phyloP scores from a whole-genome alignment of 345 rosid species.

The Salix brachista region DNA sequence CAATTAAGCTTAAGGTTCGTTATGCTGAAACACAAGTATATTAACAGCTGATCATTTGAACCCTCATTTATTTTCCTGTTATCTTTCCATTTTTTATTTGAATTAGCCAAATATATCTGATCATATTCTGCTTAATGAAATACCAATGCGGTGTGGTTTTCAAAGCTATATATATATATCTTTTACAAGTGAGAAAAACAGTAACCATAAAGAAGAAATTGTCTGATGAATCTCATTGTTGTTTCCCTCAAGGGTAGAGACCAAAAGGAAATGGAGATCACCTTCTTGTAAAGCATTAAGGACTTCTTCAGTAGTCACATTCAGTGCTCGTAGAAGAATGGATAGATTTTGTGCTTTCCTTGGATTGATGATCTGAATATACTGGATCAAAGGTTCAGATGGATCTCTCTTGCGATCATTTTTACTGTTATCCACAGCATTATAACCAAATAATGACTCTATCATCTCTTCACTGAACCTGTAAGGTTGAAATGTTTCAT shows the following conservation, averaged over 20 bases:
- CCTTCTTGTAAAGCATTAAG: slow-evolving; percentile 26
- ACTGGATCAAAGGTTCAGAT: slow-evolving; percentile 11
- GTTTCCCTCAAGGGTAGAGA: neutral
- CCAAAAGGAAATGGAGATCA: neutral
- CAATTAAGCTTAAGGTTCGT: neutral
- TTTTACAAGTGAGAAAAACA: neutral
- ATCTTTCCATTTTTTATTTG: neutral
- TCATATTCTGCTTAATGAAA: neutral
- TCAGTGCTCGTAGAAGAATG: slow-evolving; percentile 27
- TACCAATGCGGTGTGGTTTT: neutral
- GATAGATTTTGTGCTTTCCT: slow-evolving; percentile 31
- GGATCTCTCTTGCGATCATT: slow-evolving; percentile 14
- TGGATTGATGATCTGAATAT: slow-evolving; percentile 22
- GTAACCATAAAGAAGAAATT: neutral
- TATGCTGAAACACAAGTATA: neutral
- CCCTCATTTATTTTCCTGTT: neutral
- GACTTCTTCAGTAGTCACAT: slow-evolving; percentile 28
- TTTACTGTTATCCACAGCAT: slow-evolving; percentile 1
- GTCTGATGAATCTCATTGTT: neutral
- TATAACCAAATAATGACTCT: slow-evolving; percentile 28
- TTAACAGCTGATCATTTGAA: neutral
- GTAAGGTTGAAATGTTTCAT: neutral
- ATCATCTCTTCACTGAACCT: slow-evolving; percentile 35
- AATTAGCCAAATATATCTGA: neutral
- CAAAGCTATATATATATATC: neutral